These are phyloP conservation scores for Scheffersomyces insectosa DNA, from an alignment of 1,139 yeast species.

Conservation along the genomic window DNA sequence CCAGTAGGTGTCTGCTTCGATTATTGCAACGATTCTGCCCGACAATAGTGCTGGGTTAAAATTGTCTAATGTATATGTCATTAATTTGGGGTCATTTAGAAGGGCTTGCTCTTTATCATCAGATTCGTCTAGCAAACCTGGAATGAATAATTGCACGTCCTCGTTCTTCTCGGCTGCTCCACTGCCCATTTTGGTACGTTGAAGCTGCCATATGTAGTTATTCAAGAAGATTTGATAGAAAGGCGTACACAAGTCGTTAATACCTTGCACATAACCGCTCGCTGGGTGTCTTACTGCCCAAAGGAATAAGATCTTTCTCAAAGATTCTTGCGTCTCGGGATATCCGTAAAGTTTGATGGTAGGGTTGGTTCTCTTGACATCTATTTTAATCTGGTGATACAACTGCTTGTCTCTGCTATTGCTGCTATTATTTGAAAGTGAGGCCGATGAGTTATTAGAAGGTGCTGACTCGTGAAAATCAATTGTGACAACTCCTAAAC, in stretches of 20 bases:
- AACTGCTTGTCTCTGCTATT: slow-evolving; percentile 63
- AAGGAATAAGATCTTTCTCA: slow-evolving; percentile 78
- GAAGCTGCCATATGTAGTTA: slow-evolving; percentile 60
- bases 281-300: slow-evolving; percentile 99
- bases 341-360: slow-evolving; percentile 69
- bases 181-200: slow-evolving; percentile 20
- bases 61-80: slow-evolving; percentile 29
- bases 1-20: slow-evolving; percentile 98
- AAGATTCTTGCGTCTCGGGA: slow-evolving; percentile 70
- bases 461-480: slow-evolving; percentile 50
- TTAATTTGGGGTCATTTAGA: slow-evolving; percentile 27
- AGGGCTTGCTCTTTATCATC: slow-evolving; percentile 31
- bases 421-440: slow-evolving; percentile 36
- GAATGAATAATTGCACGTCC: slow-evolving; percentile 34
- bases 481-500: slow-evolving; percentile 42
- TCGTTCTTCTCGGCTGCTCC: slow-evolving; percentile 14
- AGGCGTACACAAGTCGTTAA: slow-evolving; percentile 92
- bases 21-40: slow-evolving; percentile 36
- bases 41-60: slow-evolving; percentile 69
- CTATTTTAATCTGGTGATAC: slow-evolving; percentile 96
- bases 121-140: slow-evolving; percentile 33
- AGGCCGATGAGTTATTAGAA: slow-evolving; percentile 11
- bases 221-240: slow-evolving; percentile 85
- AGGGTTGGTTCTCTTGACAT: slow-evolving; percentile 94
- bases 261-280: slow-evolving; percentile 98